These are phyloP conservation scores for Syncephalastrum contaminatum DNA, from an alignment of 371 early-diverging fungal species.

Conservation along the genomic window DNA sequence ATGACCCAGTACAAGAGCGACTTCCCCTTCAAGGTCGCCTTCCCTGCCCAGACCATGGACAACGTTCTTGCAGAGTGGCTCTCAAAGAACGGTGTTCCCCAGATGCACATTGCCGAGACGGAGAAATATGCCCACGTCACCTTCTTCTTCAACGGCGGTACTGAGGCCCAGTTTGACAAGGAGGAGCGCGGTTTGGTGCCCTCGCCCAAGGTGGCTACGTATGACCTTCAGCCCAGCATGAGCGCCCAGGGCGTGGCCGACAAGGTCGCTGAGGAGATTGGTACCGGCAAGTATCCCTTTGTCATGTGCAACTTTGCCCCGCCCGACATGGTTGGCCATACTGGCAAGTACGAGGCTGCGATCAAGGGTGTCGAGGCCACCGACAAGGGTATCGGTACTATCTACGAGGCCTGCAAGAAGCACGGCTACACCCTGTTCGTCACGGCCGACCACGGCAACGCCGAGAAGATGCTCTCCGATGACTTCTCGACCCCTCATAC, in stretches of 20 bases:
- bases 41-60: slow-evolving; percentile 94
- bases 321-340: slow-evolving; percentile 99
- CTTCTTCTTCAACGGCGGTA: slow-evolving; percentile 99
- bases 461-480: slow-evolving; percentile 97
- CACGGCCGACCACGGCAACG: slow-evolving; percentile 99
- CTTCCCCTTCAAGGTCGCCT: slow-evolving; percentile 89
- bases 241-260: slow-evolving; percentile 86
- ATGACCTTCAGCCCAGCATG: slow-evolving; percentile 98
- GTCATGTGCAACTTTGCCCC: slow-evolving; percentile 99
- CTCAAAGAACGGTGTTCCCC: slow-evolving; percentile 77
- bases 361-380: slow-evolving; percentile 92
- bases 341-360: slow-evolving; percentile 96
- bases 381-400: slow-evolving; percentile 92
- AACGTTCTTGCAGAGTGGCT: slow-evolving; percentile 98
- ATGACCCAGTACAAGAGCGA: slow-evolving; percentile 99
- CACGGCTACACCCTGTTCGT: slow-evolving; percentile 93
- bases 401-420: slow-evolving; percentile 90
- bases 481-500: slow-evolving; percentile 89
- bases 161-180: slow-evolving; percentile 82
- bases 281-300: slow-evolving; percentile 82
- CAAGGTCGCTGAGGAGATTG: slow-evolving; percentile 86
- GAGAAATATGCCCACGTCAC: slow-evolving; percentile 99
- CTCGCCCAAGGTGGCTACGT: slow-evolving; percentile 96
- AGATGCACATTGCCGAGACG: slow-evolving; percentile 98
- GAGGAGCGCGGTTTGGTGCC: slow-evolving; percentile 93